phyloP scores from a whole-genome alignment of 495 filamentous ascomycete species.

The Aspergillus funiculosus region DNA sequence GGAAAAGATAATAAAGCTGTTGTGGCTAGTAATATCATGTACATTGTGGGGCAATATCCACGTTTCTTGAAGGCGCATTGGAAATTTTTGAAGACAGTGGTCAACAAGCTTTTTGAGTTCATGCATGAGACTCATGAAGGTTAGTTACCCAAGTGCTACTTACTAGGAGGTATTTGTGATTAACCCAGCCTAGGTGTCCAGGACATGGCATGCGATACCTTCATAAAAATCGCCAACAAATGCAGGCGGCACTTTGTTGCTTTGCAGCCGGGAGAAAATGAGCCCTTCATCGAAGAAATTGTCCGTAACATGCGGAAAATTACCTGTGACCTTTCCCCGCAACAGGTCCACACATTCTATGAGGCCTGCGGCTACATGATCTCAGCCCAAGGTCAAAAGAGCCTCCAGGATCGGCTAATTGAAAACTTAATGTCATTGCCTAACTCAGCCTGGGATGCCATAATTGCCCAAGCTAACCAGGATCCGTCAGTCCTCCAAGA shows the following conservation, averaged over 20 bases:
- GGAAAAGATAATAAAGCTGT: slow-evolving; percentile 99
- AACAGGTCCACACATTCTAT: slow-evolving; percentile 98
- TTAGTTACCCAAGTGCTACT: slow-evolving; percentile 27
- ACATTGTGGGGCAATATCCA: slow-evolving; percentile 98
- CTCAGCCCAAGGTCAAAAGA: slow-evolving; percentile 89
- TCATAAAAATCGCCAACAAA: slow-evolving; percentile 99
- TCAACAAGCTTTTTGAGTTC: slow-evolving; percentile 99
- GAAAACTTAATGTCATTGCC: slow-evolving; percentile 88
- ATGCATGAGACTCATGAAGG: slow-evolving; percentile 99
- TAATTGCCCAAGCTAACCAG: slow-evolving; percentile 77
- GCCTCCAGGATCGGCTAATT: slow-evolving; percentile 83
- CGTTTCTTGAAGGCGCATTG: slow-evolving; percentile 98
- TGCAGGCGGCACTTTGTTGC: slow-evolving; percentile 97
- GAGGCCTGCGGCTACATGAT: slow-evolving; percentile 99
- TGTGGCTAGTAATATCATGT: slow-evolving; percentile 99
- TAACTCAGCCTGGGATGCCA: slow-evolving; percentile 90
- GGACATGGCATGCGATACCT: slow-evolving; percentile 99
- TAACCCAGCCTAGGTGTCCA: slow-evolving; percentile 68
- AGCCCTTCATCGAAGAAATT: slow-evolving; percentile 98
- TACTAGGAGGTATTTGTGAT: slow-evolving; percentile 4
- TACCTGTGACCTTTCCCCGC: slow-evolving; percentile 87
- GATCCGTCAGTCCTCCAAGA: slow-evolving; percentile 82
- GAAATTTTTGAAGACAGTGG: slow-evolving; percentile 99
- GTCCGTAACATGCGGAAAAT: slow-evolving; percentile 92
- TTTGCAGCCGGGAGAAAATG: slow-evolving; percentile 85